phyloP scores from a whole-genome alignment of 352 stramenopile genomes.

The Thalassiosira livingstoniorum region DNA sequence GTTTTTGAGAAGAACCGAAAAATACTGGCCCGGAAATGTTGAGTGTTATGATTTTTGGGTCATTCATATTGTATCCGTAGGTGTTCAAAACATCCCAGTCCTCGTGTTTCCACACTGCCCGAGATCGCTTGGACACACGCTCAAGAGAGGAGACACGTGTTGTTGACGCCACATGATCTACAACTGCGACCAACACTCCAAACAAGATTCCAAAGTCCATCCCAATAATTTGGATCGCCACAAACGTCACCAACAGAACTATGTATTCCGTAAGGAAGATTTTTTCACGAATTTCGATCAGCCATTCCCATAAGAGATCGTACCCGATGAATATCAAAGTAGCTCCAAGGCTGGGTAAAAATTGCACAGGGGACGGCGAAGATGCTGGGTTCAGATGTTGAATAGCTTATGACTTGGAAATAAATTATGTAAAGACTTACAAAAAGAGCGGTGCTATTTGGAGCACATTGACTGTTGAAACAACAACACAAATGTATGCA shows the following conservation, averaged over 20 bases:
- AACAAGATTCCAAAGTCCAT: slow-evolving; percentile 67
- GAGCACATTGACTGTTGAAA: slow-evolving; percentile 75
- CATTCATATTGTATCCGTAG: slow-evolving; percentile 41
- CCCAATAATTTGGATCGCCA: slow-evolving; percentile 65
- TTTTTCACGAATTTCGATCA: slow-evolving; percentile 55
- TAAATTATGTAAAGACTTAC: too few species aligned
- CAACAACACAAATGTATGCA: slow-evolving; percentile 55
- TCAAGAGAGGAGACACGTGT: slow-evolving; percentile 49
- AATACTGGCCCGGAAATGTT: slow-evolving; percentile 79
- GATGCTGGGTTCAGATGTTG: too few species aligned
- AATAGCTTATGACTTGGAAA: too few species aligned
- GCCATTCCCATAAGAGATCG: slow-evolving; percentile 77
- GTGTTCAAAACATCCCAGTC: slow-evolving; percentile 44
- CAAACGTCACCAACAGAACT: slow-evolving; percentile 53
- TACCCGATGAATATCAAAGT: slow-evolving; percentile 83
- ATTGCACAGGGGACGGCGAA: too few species aligned
- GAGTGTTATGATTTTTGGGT: slow-evolving; percentile 71
- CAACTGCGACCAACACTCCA: slow-evolving; percentile 55
- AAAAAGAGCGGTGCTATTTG: slow-evolving; percentile 77
- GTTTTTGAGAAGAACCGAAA: slow-evolving; percentile 74
- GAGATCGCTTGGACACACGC: slow-evolving; percentile 52
- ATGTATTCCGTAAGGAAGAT: slow-evolving; percentile 63
- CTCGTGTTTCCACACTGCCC: slow-evolving; percentile 43
- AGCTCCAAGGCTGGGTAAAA: slow-evolving; percentile 74
- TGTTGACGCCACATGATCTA: slow-evolving; percentile 58